Percentiles rank a stretch among this genome's conserved stretches.
Conservation (phyloP, 2,329 filamentous ascomycete species). For the Phaeosphaeria sp. region DNA sequence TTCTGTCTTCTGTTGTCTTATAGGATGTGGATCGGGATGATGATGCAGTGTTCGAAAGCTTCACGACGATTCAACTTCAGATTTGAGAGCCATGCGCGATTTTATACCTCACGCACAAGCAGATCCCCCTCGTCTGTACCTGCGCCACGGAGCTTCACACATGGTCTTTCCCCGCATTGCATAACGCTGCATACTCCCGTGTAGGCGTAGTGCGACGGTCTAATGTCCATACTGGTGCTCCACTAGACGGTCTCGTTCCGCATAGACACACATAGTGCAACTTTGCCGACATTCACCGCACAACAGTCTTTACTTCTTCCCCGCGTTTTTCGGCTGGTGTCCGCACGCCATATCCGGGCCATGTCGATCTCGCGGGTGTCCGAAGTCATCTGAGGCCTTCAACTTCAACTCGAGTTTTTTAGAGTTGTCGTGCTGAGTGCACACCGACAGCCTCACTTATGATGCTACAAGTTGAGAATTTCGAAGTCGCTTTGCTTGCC, state of each 20-base stretch:
- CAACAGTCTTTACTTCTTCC: neutral
- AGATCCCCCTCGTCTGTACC: neutral
- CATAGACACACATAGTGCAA: neutral
- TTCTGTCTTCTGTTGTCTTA: neutral
- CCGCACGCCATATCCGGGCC: neutral
- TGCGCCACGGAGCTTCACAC: neutral
- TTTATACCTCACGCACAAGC: neutral
- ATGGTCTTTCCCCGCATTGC: neutral
- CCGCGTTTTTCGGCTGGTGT: neutral
- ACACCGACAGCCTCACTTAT: neutral
- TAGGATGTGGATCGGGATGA: neutral
- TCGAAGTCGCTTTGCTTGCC: neutral
- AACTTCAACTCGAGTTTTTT: neutral
- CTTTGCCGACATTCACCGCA: constrained; percentile 1
- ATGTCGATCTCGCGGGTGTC: constrained; percentile 3
- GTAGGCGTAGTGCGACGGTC: neutral
- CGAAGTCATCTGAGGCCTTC: neutral
- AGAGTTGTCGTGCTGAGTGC: neutral
- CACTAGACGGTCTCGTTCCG: constrained; percentile 2
- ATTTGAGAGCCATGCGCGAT: neutral
- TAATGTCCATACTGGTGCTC: neutral
- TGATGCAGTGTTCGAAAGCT: neutral
- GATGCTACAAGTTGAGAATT: neutral
- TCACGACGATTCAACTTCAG: neutral
- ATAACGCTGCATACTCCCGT: neutral